Base-by-base conservation (phyloP, 495 filamentous ascomycete genomes). In the Neurospora intermedia region DNA sequence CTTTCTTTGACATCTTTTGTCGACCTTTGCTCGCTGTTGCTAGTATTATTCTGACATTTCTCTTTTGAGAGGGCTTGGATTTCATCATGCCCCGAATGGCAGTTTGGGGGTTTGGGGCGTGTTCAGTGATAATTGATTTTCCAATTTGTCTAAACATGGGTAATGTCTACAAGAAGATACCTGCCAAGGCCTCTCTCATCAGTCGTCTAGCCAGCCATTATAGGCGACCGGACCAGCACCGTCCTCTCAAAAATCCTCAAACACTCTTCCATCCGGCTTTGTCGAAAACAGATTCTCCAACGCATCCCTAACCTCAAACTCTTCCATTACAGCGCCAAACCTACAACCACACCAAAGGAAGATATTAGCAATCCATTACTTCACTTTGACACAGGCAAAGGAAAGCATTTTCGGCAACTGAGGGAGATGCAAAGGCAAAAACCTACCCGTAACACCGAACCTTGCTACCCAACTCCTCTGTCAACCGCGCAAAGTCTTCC, bases 361-460 rank as follows among this genome's bases (percentile, higher is more conserved):
- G 73, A 13, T 40, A 69, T 81, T 72, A 80, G 76, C 70, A 70
- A 39, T 39, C 11, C 23, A 18, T 3, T 20, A 23, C 16, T 20
- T 27, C 40, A n/a, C 48, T 27, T 35, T 16, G 41, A 69, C 2
- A 69, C 18, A n/a, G 3, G 9, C 27, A 75, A 59, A 23, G 18
- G 15, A 62, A 31, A 72, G 70, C 27, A 38, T 3, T 27, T 48
- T 18, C 35, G 39, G 23, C n/a, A 48, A 38, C 70, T 59, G 6
- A 39, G 31, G 27, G 27, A 13, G 20, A 46, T 4, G 20, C 35
- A 38, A 69, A 48, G 69, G 62, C 79, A 70, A 78, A 48, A 48
- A 91, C 94, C 73, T 87, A 98, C 86, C 96, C 96, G 82, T 98
- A 97, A 82, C 96, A 99, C 72, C 94, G 87, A 71, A 97, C 89